phyloP scores from a whole-genome alignment of 208 protist genomes.

The Naegleria gruberi region DNA sequence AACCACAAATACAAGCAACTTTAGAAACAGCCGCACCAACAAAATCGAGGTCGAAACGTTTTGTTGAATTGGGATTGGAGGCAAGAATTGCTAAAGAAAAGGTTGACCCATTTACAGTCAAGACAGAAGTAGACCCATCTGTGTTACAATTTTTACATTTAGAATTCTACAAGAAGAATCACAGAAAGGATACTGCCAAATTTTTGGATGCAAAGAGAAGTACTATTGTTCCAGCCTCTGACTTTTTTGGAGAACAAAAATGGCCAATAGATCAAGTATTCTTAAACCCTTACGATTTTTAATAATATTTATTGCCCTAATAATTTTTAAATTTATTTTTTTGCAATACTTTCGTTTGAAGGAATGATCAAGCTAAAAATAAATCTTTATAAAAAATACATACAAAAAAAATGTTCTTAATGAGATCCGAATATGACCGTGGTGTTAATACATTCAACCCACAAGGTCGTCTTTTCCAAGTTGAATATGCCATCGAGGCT shows the following conservation, averaged over 20 bases:
- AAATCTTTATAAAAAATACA: not conserved
- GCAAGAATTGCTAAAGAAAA: not conserved
- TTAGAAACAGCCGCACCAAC: not conserved
- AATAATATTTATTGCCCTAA: too few species aligned
- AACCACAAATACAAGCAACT: not conserved
- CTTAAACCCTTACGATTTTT: not conserved
- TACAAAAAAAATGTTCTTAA: constrained; percentile 49
- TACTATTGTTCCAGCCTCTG: not conserved
- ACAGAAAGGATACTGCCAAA: not conserved
- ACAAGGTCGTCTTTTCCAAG: constrained; percentile 98
- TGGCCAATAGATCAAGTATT: not conserved
- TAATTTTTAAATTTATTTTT: too few species aligned
- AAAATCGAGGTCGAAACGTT: not conserved
- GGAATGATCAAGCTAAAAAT: not conserved
- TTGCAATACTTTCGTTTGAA: too few species aligned
- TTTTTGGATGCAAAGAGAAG: not conserved
- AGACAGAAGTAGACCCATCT: not conserved
- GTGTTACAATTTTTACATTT: not conserved
- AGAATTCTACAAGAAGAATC: not conserved
- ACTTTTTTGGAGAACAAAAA: not conserved
- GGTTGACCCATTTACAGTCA: not conserved
- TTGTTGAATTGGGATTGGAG: not conserved
- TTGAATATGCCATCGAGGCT: constrained; percentile 85
- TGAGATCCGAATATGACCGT: constrained; percentile 93
- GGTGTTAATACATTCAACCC: constrained; percentile 99